These are phyloP conservation scores for Kurtzmaniella natalensis DNA, from an alignment of 1,139 yeast species.

Conservation along the genomic window DNA sequence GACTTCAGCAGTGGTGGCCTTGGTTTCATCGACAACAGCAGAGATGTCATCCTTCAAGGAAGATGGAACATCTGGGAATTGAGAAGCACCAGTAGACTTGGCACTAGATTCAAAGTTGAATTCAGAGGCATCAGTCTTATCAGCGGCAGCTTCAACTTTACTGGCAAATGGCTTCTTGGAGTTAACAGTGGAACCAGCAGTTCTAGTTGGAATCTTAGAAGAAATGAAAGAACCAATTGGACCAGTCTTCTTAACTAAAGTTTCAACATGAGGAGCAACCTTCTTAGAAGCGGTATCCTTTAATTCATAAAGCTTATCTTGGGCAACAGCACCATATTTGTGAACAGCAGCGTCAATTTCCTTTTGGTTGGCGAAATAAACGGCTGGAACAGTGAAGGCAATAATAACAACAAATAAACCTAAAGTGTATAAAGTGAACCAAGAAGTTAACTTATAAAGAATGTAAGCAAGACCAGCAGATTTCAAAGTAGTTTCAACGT, in stretches of 20 bases:
- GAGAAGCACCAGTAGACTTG: conserved; percentile 21
- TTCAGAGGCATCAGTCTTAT: conserved; percentile 15
- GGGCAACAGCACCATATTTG: conserved; percentile 51
- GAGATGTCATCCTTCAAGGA: conserved; percentile 14
- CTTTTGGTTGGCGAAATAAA: conserved; percentile 70
- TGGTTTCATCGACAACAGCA: conserved; percentile 21
- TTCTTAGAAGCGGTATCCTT: conserved; percentile 50
- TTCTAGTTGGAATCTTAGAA: conserved; percentile 62
- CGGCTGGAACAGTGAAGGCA: conserved; percentile 71
- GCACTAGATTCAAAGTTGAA: conserved; percentile 11
- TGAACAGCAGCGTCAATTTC: conserved; percentile 75
- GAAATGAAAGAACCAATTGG: conserved; percentile 59
- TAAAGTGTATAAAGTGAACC: conserved; percentile 71
- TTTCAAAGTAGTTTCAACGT: conserved; percentile 65
- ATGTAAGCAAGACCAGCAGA: conserved; percentile 65
- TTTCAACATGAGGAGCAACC: conserved; percentile 43
- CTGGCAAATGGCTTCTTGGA: conserved; percentile 26
- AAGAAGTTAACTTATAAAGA: conserved; percentile 68
- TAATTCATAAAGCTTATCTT: conserved; percentile 51
- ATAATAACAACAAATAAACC: conserved; percentile 52
- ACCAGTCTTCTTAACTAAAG: conserved; percentile 53
- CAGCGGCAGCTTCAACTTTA: conserved; percentile 5
- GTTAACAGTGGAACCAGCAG: conserved; percentile 69
- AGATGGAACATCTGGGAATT: conserved; percentile 47
- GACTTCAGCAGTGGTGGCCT: conserved; percentile 10